Percentiles rank a stretch among this genome's conserved stretches.
These are phyloP conservation scores for Aspergillus texensis DNA, from an alignment of 2,329 filamentous ascomycete genomes.

Conservation along the genomic window DNA sequence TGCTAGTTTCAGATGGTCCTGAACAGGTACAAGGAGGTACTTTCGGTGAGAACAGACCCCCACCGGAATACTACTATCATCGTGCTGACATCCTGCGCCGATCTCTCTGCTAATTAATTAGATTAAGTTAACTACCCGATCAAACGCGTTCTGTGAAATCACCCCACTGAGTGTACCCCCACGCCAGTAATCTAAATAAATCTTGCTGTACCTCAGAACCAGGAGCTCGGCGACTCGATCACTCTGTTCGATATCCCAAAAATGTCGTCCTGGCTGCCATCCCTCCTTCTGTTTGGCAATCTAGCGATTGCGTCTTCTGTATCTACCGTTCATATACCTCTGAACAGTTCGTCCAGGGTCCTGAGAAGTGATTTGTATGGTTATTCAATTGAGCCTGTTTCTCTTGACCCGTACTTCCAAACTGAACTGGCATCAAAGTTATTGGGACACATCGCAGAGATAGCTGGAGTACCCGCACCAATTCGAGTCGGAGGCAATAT, in stretches of 20 bases:
- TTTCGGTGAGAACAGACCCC: not conserved
- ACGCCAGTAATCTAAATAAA: not conserved
- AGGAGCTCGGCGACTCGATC: not conserved
- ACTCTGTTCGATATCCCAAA: not conserved
- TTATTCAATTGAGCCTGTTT: conserved; percentile 12
- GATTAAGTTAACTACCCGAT: not conserved
- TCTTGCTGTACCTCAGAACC: not conserved
- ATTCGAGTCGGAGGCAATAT: conserved; percentile 12
- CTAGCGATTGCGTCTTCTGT: not conserved
- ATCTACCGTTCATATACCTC: not conserved
- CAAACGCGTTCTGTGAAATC: not conserved
- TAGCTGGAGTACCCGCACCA: not conserved
- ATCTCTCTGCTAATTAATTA: not conserved
- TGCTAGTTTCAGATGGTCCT: not conserved
- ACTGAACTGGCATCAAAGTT: not conserved
- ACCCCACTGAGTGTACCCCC: not conserved
- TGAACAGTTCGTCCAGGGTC: not conserved
- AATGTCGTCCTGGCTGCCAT: not conserved
- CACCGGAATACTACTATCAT: not conserved
- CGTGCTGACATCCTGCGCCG: not conserved
- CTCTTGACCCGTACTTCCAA: conserved; percentile 5
- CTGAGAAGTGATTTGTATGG: conserved; percentile 11
- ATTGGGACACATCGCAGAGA: not conserved
- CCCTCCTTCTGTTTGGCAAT: not conserved
- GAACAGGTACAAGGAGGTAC: not conserved